phyloP scores from a whole-genome alignment of 768 basidiomycete species.

The Mrakia blollopis region DNA sequence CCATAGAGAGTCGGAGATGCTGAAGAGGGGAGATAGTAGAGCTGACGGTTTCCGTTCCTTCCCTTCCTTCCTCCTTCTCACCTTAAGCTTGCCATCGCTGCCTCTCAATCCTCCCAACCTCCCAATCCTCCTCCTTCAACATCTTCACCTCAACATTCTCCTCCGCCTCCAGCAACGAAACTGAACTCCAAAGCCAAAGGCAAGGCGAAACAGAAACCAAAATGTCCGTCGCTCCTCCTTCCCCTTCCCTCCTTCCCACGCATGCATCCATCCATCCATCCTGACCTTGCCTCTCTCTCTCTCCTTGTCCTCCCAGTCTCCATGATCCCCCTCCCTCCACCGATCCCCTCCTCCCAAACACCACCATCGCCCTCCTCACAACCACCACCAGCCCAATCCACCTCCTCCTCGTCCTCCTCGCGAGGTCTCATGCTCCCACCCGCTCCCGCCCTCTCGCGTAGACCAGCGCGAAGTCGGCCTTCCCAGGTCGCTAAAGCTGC shows the following conservation, averaged over 20 bases:
- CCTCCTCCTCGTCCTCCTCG: not conserved
- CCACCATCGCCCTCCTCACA: constrained; percentile 10
- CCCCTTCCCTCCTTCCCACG: not conserved
- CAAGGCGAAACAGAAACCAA: not conserved
- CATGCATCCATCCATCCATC: not conserved
- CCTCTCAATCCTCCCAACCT: not conserved
- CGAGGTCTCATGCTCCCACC: constrained; percentile 4
- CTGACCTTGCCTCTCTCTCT: not conserved
- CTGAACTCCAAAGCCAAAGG: not conserved
- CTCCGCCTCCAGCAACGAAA: not conserved
- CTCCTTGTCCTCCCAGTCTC: not conserved
- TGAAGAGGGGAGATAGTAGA: too few relatives aligned
- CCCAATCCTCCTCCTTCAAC: not conserved
- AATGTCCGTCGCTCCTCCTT: not conserved
- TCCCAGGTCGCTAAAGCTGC: not conserved
- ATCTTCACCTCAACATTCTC: not conserved
- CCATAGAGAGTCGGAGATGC: too few relatives aligned
- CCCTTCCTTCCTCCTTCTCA: too few relatives aligned
- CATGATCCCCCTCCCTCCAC: not conserved
- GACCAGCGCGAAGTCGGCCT: not conserved
- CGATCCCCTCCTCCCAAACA: constrained; percentile 15
- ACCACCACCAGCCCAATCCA: not conserved
- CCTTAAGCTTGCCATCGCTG: not conserved
- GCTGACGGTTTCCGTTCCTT: not conserved
- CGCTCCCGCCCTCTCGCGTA: not conserved